Percentiles rank a stretch among this genome's conserved stretches.
Evolutionary conservation across 352 stramenopile species (phyloP).

Genomic region (Vaucheria bursata): DNA sequence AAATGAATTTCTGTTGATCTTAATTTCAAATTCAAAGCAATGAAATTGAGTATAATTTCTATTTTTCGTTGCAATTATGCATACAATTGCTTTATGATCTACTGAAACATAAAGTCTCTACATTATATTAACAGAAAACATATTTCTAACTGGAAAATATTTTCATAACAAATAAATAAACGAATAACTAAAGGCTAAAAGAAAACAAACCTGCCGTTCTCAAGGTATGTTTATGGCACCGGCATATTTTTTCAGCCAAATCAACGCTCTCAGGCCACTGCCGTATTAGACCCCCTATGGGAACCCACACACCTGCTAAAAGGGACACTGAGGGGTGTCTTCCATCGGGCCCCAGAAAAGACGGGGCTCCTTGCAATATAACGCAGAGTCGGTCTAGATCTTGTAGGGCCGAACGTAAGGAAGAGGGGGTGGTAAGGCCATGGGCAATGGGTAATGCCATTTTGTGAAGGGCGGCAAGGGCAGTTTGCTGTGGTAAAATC

Average conservation of each 20-base stretch:
- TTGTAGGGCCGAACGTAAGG: slow-evolving; percentile 7
- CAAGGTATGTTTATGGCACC: slow-evolving; percentile 46
- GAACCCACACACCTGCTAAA: slow-evolving; percentile 21
- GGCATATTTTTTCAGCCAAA: slow-evolving; percentile 45
- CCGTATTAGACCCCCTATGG: slow-evolving; percentile 8
- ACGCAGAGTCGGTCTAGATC: slow-evolving; percentile 33
- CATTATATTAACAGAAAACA: no score
- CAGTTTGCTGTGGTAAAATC: slow-evolving; percentile 11
- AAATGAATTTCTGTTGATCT: no score
- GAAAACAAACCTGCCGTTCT: background rate
- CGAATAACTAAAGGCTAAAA: no score
- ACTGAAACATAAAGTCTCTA: no score
- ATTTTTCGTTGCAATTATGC: no score
- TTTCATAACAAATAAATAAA: no score
- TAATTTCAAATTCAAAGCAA: no score
- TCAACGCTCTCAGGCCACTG: slow-evolving; percentile 13
- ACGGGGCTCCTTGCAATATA: slow-evolving; percentile 14
- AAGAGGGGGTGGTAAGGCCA: slow-evolving; percentile 1
- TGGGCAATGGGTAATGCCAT: slow-evolving; percentile 25
- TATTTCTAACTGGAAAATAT: no score
- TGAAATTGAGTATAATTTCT: no score
- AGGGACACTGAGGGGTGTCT: slow-evolving; percentile 15
- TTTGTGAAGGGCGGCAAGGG: slow-evolving; percentile 9
- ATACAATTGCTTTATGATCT: no score
- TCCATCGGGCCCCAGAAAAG: slow-evolving; percentile 5